Conservation (phyloP, 306 rosid genomes). For the Pyrus betulifolia region DNA sequence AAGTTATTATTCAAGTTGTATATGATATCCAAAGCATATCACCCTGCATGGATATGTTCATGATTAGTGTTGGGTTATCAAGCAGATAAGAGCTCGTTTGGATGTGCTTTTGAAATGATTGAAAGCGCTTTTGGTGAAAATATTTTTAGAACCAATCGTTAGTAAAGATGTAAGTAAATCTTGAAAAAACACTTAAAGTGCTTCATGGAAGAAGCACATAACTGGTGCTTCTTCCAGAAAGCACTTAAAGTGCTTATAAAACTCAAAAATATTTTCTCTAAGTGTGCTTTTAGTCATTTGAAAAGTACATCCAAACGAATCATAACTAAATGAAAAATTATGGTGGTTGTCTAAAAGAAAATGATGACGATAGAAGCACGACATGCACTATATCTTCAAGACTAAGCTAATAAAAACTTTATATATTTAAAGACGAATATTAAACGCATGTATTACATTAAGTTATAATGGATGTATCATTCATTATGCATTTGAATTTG, state of each 20-base stretch:
- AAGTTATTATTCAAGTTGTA: neutral
- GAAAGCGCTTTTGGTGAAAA: no score
- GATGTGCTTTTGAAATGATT: no score
- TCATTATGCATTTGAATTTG: neutral
- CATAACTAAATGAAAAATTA: neutral
- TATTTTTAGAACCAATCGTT: no score
- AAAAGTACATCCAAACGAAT: no score
- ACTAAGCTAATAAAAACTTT: neutral
- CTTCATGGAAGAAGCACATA: no score
- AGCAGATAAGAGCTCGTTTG: neutral
- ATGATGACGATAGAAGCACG: neutral
- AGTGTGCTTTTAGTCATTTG: no score
- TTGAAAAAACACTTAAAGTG: no score
- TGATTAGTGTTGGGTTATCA: neutral
- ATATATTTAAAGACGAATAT: neutral
- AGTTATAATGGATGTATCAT: neutral
- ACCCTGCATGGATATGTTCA: no score
- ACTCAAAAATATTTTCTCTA: no score
- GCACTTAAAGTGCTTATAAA: no score
- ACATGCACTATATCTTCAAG: neutral
- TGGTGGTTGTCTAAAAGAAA: slow-evolving; percentile 7
- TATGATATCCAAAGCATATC: neutral
- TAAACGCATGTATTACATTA: neutral
- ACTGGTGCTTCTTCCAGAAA: no score
- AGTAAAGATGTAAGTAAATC: no score